A percentile compares a stretch with the other conserved stretches of the same genome.
Evolutionary conservation across 371 early-diverging fungal genomes (phyloP).

Genomic region (Mucor irregularis): DNA sequence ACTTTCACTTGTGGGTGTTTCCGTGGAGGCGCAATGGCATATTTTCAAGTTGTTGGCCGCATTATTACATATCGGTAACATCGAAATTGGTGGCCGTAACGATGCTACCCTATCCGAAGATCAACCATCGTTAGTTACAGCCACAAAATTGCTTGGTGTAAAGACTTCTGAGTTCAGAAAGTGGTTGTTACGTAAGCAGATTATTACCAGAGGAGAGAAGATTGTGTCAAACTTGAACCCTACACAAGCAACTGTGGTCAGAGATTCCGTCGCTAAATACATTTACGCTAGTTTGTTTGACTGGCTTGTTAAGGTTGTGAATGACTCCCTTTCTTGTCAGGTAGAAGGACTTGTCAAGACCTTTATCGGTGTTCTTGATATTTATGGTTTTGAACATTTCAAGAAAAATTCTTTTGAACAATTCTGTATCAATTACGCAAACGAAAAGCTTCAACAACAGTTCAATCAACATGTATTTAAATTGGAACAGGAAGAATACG

Average conservation of each 20-base stretch:
- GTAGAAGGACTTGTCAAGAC: slow-evolving; percentile 45
- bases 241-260: slow-evolving; percentile 76
- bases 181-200: slow-evolving; percentile 89
- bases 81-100: slow-evolving; percentile 75
- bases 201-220: slow-evolving; percentile 83
- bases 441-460: slow-evolving; percentile 97
- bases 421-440: slow-evolving; percentile 99
- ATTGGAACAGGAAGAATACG: slow-evolving; percentile 95
- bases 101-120: slow-evolving; percentile 75
- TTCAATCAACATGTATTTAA: slow-evolving; percentile 80
- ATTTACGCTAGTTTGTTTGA: slow-evolving; percentile 93
- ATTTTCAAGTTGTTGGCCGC: slow-evolving; percentile 90
- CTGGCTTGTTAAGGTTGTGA: slow-evolving; percentile 88
- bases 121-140: slow-evolving; percentile 68
- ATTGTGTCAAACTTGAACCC: slow-evolving; percentile 77
- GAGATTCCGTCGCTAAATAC: slow-evolving; percentile 94
- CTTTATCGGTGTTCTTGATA: slow-evolving; percentile 97
- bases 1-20: slow-evolving; percentile 83
- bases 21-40: slow-evolving; percentile 83
- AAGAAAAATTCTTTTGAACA: slow-evolving; percentile 99
- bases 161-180: slow-evolving; percentile 78
- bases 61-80: slow-evolving; percentile 91
- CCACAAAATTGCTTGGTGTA: slow-evolving; percentile 73
- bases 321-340: slow-evolving; percentile 75
- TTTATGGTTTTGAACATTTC: slow-evolving; percentile 97